Evolutionary conservation across 2,329 filamentous ascomycete species (phyloP), one percentile per base, ranked within the genome.

Genomic region (Arthrobotrys entomopaga): DNA sequence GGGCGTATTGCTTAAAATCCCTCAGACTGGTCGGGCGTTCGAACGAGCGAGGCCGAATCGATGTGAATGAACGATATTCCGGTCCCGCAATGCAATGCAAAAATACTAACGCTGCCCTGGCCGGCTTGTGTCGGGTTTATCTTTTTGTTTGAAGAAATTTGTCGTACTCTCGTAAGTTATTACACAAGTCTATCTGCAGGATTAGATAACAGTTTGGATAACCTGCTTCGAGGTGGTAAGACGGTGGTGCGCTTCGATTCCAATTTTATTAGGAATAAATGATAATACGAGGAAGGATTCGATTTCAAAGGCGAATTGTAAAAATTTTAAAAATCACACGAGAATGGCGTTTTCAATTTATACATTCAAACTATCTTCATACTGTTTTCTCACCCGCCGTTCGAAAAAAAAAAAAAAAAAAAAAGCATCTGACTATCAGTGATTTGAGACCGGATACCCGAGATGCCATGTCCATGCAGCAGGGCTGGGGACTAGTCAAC

Each of bases 301-400:
- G 15, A 19, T 46, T 46, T 46, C 42, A 46, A 40, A 46, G 16
- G 42, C 13, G 48, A 10, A 34, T 16, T 16, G 19, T 34, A 38
- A 16, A 40, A 40, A 16, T 34, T 50, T 49, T 54, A 43, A 57
- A 52, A 19, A 74, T 74, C 63, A 48, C 63, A 67, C 65, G 70
- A 74, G 70, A 67, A 74, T 74, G 58, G 65, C 46, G 57, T 61
- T 57, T 49, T 54, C 38, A n/a, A 52, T 67, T 67, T 67, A 74
- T 74, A 74, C 46, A 46, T 53, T 40, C 60, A 34, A n/a, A 19
- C 26, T 11, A n/a, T 22, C 20, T 16, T 11, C 24, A 46, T 46
- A 46, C 6, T n/a, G 24, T 20, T 10, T 15, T 42, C 19, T 40
- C 48, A 7, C 22, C 4, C 8, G 13, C 22, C 2, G 7, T 26